Evolutionary conservation across 2,329 filamentous ascomycete species (phyloP).

Genomic region (Penicillium decumbens): DNA sequence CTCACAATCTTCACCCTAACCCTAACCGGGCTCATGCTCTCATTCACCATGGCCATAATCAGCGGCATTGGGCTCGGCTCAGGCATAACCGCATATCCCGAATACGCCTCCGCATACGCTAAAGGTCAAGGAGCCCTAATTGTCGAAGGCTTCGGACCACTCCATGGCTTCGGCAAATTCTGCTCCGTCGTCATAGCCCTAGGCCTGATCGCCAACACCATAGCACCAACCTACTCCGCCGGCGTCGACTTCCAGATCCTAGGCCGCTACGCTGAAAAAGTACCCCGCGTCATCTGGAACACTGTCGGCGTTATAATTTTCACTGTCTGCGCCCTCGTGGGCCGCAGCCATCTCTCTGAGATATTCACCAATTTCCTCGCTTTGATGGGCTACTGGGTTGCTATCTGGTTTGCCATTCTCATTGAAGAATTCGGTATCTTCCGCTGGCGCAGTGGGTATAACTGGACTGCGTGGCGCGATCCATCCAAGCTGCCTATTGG

Average conservation of each 20-base stretch:
- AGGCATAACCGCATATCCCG: conserved; percentile 49
- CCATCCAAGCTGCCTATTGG: conserved; percentile 57
- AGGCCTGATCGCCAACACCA: conserved; percentile 61
- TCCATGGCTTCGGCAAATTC: conserved; percentile 62
- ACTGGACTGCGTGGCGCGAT: conserved; percentile 60
- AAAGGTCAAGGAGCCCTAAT: conserved; percentile 61
- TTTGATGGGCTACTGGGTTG: conserved; percentile 67
- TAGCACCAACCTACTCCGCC: conserved; percentile 60
- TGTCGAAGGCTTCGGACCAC: conserved; percentile 56
- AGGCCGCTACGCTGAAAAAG: conserved; percentile 52
- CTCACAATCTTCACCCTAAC: conserved; percentile 55
- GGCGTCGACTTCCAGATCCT: conserved; percentile 66
- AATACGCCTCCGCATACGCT: conserved; percentile 56
- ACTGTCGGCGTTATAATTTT: conserved; percentile 59
- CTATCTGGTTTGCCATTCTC: conserved; percentile 60
- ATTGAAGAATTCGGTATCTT: conserved; percentile 59
- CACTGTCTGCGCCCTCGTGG: conserved; percentile 60
- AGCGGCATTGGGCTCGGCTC: conserved; percentile 60
- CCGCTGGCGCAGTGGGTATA: conserved; percentile 49
- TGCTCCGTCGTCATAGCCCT: conserved; percentile 62
- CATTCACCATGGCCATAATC: conserved; percentile 59
- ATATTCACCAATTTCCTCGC: conserved; percentile 68
- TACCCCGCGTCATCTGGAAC: conserved; percentile 64
- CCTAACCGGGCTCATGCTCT: conserved; percentile 52
- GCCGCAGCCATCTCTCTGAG: conserved; percentile 55